Evolutionary conservation across 169 alveolate species (phyloP), one percentile per base, ranked within the genome.

Genomic region (Cryptosporidium ryanae): DNA sequence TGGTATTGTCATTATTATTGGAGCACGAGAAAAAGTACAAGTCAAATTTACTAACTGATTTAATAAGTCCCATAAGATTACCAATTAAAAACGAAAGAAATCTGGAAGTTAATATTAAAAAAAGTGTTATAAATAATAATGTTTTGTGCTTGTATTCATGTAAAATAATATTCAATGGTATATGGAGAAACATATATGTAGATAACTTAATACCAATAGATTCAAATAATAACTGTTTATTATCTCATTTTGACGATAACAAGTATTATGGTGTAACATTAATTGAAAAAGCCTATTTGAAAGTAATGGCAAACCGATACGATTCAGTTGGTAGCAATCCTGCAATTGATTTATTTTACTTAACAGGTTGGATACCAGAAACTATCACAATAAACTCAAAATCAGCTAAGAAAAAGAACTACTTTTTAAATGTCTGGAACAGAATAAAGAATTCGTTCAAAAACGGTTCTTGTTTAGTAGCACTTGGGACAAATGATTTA

Each of bases 301-400:
- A 96, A 66, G 84, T 96, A 43, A 94, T 93, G 92, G 98, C 97
- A 10, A 94, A 95, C 64, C 93, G 96, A 18, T 96, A 96, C 65
- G 93, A 94, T 65, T 94, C 96, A 84, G 90, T 91, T 65, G 99
- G 98, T 7, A 93, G 97, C 46, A 96, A 96, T 90, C 97, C 98
- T 1, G 96, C 98, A 25, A 93, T 97, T 18, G 99, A 96, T 84
- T 92, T 95, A 54, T 96, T 93, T 90, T 94, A 94, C 66, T 82
- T 96, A 27, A 96, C 98, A 2, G 98, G 97, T 5, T 96, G 98
- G 98, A 94, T 96, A 25, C 99, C 99, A 4, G 99, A 94, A 64
- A 95, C 94, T 6, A 92, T 93, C 54, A 90, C 95, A n/a, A 91
- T 93, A 46, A 89, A 91, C 38, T 82, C 92, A 48, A 90, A 84